Conservation (phyloP, 129 eudicot species). For the Ambrosia artemisiifolia region DNA sequence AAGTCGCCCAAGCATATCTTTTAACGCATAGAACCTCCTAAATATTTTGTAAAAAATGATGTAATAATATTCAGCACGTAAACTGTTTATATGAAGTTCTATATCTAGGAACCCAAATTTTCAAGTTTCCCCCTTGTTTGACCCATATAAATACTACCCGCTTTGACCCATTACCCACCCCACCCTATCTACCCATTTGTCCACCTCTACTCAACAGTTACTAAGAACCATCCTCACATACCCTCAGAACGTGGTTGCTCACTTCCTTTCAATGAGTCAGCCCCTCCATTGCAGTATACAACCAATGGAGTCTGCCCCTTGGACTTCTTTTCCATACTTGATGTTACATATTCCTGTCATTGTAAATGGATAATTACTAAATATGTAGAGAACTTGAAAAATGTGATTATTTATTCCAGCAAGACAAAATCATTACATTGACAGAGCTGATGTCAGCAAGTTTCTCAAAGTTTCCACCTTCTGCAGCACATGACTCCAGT, state of each 20-base stretch:
- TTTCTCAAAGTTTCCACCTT: slow-evolving; percentile 56
- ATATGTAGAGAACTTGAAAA: background rate
- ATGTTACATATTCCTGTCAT: slow-evolving; percentile 58
- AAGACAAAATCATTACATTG: slow-evolving; percentile 39
- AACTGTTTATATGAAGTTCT: background rate
- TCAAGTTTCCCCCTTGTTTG: background rate
- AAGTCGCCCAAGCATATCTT: background rate
- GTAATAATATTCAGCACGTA: background rate
- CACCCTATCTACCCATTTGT: background rate
- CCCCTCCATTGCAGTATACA: slow-evolving; percentile 58
- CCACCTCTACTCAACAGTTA: background rate
- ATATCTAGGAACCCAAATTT: background rate
- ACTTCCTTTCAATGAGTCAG: slow-evolving; percentile 25
- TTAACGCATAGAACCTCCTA: background rate
- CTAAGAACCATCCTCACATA: slow-evolving; percentile 23
- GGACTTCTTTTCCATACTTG: slow-evolving; percentile 48
- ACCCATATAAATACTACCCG: background rate
- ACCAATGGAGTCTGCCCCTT: slow-evolving; percentile 56
- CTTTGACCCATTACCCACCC: background rate
- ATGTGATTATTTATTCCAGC: slow-evolving; percentile 1
- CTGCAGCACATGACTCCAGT: slow-evolving; percentile 64
- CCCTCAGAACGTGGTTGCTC: slow-evolving; percentile 61
- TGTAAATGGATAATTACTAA: slow-evolving; percentile 15
- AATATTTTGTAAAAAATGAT: background rate
- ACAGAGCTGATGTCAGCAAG: slow-evolving; percentile 59